Evolutionary conservation across 768 basidiomycete genomes (phyloP).

Genomic region (Serpula lacrymans): DNA sequence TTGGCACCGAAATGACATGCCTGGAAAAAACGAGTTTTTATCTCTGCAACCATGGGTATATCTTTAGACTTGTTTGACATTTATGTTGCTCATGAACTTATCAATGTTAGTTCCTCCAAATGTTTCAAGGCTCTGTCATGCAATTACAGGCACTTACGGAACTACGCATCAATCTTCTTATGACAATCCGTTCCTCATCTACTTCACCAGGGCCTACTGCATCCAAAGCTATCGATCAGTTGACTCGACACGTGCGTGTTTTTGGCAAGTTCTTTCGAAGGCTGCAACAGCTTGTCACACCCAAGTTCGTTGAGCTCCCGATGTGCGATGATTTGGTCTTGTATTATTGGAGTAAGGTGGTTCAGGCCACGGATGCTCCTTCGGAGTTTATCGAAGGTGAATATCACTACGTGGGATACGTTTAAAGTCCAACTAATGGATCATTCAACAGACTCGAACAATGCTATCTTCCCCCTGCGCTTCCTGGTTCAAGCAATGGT

Average conservation of each 20-base stretch:
- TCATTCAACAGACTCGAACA: slow-evolving; percentile 48
- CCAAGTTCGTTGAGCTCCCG: slow-evolving; percentile 62
- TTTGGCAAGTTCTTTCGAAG: slow-evolving; percentile 83
- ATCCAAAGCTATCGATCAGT: slow-evolving; percentile 45
- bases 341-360: slow-evolving; percentile 80
- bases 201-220: slow-evolving; percentile 33
- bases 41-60: slow-evolving; percentile 54
- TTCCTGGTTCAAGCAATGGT: slow-evolving; percentile 84
- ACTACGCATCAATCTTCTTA: slow-evolving; percentile 53
- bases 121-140: slow-evolving; percentile 57
- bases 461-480: slow-evolving; percentile 70
- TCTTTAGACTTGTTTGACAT: slow-evolving; percentile 5
- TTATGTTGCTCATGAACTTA: slow-evolving; percentile 3
- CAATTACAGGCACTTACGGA: slow-evolving; percentile 56
- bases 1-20: slow-evolving; percentile 52
- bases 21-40: slow-evolving; percentile 39
- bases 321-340: slow-evolving; percentile 64
- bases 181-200: slow-evolving; percentile 36
- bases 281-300: slow-evolving; percentile 57
- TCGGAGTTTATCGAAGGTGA: slow-evolving; percentile 55
- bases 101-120: slow-evolving; percentile 47
- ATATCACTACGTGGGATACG: slow-evolving; percentile 4
- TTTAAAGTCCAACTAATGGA: neutral
- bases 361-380: slow-evolving; percentile 59
- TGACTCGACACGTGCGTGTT: slow-evolving; percentile 65